phyloP scores from a whole-genome alignment of 306 rosid genomes.

The Spatholobus suberectus region DNA sequence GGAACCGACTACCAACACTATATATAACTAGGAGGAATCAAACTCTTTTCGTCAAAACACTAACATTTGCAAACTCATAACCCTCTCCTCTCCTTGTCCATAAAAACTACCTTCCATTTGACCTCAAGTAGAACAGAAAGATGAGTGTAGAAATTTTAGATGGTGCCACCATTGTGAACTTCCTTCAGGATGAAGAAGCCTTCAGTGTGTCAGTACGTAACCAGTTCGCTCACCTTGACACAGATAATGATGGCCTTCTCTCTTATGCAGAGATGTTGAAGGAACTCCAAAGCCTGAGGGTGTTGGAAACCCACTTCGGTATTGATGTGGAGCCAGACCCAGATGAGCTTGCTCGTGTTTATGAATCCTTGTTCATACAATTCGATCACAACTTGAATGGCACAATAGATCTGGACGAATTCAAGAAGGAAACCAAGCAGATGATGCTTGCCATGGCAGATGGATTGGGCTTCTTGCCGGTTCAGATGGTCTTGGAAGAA shows the following conservation, averaged over 20 bases:
- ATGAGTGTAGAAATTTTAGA: conserved; percentile 84
- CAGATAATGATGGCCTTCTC: conserved; percentile 65
- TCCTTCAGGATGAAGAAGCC: conserved; percentile 77
- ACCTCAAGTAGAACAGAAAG: conserved; percentile 25
- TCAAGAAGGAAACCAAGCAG: conserved; percentile 67
- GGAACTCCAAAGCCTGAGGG: conserved; percentile 69
- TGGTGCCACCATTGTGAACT: conserved; percentile 68
- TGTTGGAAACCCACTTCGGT: conserved; percentile 74
- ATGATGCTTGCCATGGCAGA: conserved; percentile 84
- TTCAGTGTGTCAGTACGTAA: conserved; percentile 42
- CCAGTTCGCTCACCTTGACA: conserved; percentile 64
- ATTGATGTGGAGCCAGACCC: conserved; percentile 69
- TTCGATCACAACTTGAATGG: conserved; percentile 75
- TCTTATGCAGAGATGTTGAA: conserved; percentile 73
- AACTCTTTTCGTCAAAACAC: conserved; percentile 36
- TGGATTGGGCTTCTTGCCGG: conserved; percentile 74
- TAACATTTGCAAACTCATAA: conserved; percentile 28
- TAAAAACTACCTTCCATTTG: conserved; percentile 19
- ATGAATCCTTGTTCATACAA: conserved; percentile 59
- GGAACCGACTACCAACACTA: conserved; percentile 20
- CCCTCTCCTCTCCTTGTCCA: background rate
- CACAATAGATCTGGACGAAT: conserved; percentile 67
- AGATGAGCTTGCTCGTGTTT: conserved; percentile 60
- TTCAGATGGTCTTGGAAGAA: conserved; percentile 76
- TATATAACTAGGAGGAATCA: conserved; percentile 7